Evolutionary conservation across 2,329 filamentous ascomycete species (phyloP), one percentile per base, ranked within the genome.

Genomic region (Aspergillus persii): DNA sequence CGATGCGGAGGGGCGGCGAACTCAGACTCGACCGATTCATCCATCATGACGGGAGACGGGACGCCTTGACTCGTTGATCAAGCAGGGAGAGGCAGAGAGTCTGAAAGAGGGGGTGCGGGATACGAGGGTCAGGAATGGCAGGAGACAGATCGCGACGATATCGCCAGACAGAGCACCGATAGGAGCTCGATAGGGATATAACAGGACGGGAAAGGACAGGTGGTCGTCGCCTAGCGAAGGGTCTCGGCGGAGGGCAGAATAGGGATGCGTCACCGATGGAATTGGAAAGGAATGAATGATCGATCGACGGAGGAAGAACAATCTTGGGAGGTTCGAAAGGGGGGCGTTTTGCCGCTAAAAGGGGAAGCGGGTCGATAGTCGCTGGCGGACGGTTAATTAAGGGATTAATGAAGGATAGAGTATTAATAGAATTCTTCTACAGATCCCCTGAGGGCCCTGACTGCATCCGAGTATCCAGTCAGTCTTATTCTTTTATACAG

Each of bases 1-100:
- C 73, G 73, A 60, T 69, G 57, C 29, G 68, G 69, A 56, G 65
- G 62, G 56, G 66, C 62, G 41, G 55, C 59, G 39, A 63, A 56
- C 48, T 66, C 63, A 50, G 59, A 56, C 29, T 68, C 65, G 55
- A 65, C 55, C 8, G 63, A 59, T 36, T 71, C 71, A 39, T 73
- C 71, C 72, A 74, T 73, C 36, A 29, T 60, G 44, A n/a, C 23
- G 50, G 30, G 39, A n/a, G 51, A 54, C 30, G 26, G 46, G 50
- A 41, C 33, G 51, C 41, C 36, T 26, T 46, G 47, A 48, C 51
- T 50, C 47, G 48, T 50, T 36, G 8, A 36, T 36, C 33, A 12
- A 12, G 27, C 36, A 59, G 31, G 44, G 52, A 23, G 26, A 18
- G 46, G 58, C 55, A 54, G 50, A n/a, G 36, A 36, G 33, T 12